phyloP scores from a whole-genome alignment of 176 grass and related monocot species.

The Thalia dealbata region DNA sequence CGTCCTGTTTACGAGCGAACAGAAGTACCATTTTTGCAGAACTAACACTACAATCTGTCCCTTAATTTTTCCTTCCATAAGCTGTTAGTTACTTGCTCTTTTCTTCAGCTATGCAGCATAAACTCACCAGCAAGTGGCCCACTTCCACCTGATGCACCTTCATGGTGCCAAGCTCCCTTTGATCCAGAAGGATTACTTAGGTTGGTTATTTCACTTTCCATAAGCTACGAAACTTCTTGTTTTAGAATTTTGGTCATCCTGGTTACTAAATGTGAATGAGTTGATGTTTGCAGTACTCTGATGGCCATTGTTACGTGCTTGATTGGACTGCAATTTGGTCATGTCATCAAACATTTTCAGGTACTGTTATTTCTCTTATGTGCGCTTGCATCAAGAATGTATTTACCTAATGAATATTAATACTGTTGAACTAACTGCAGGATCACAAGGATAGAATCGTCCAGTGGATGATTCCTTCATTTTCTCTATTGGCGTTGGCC shows the following conservation, averaged over 20 bases:
- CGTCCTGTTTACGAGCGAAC: conserved; percentile 52
- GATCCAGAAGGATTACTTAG: conserved; percentile 86
- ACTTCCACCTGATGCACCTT: conserved; percentile 46
- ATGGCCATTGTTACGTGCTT: conserved; percentile 86
- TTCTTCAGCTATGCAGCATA: conserved; percentile 60
- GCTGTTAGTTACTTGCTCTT: background rate
- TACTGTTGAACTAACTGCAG: conserved; percentile 25
- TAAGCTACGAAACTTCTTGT: too few relatives aligned
- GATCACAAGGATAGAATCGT: conserved; percentile 39
- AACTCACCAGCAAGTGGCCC: conserved; percentile 50
- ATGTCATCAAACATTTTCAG: conserved; percentile 60
- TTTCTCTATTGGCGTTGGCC: conserved; percentile 40
- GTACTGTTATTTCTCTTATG: conserved; percentile 19
- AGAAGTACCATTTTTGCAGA: conserved; percentile 16
- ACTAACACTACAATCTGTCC: background rate
- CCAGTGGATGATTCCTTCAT: conserved; percentile 45
- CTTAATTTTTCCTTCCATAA: background rate
- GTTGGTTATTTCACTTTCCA: conserved; percentile 13
- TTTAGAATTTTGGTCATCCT: background rate
- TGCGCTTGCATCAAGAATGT: background rate
- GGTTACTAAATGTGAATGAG: background rate
- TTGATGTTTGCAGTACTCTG: conserved; percentile 33
- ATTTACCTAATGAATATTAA: background rate
- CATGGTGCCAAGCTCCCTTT: conserved; percentile 86
- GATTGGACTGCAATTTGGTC: conserved; percentile 72